These are phyloP conservation scores for Pascua guehoae DNA, from an alignment of 1,284 basidiomycete species.

Conservation along the genomic window DNA sequence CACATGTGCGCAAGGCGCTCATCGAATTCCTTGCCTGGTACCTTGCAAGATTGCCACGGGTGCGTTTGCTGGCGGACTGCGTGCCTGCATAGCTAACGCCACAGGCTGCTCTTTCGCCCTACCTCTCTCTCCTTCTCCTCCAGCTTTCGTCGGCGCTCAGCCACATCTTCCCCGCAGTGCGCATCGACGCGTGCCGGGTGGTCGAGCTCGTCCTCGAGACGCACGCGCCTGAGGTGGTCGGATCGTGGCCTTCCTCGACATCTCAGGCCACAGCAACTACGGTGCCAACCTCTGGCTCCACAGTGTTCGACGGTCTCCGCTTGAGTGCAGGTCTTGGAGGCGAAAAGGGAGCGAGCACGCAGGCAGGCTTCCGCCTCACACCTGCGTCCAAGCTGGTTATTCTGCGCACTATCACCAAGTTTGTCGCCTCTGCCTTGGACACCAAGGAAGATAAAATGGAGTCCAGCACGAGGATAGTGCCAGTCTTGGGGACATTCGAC, in stretches of 20 bases:
- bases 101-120: constrained; percentile 61
- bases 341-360: constrained; percentile 37
- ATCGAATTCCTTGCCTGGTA: constrained; percentile 61
- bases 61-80: neutral
- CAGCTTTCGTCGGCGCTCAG: constrained; percentile 88
- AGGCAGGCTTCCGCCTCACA: constrained; percentile 32
- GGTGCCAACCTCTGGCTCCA: constrained; percentile 11
- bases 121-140: constrained; percentile 68
- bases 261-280: neutral
- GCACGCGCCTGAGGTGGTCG: constrained; percentile 65
- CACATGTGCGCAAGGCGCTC: constrained; percentile 51
- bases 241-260: constrained; percentile 59
- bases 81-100: constrained; percentile 51
- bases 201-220: constrained; percentile 72
- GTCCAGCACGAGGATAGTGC: too few relatives aligned
- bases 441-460: too few relatives aligned
- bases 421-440: constrained; percentile 29
- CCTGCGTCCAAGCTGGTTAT: constrained; percentile 37
- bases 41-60: constrained; percentile 59
- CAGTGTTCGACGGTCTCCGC: constrained; percentile 45
- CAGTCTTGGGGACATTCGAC: too few relatives aligned
- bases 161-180: constrained; percentile 90
- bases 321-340: constrained; percentile 44
- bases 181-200: constrained; percentile 81
- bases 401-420: constrained; percentile 38